Evolutionary conservation across 805 yeast genomes (phyloP), one percentile per base, ranked within the genome.

Genomic region (Ogataea thermomethanolica): DNA sequence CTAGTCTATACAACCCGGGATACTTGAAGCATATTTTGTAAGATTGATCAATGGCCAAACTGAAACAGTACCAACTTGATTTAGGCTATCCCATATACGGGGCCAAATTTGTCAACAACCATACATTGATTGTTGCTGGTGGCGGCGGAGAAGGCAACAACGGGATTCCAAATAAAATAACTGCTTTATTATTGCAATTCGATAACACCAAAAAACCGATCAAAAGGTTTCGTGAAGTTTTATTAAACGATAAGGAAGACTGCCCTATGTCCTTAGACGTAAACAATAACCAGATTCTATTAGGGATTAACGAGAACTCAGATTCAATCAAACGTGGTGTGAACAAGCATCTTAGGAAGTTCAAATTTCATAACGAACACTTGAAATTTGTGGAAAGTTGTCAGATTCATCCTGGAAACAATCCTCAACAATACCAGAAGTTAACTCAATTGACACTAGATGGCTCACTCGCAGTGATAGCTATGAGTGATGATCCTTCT

Each of bases 91-190:
- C 99, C 1, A 71, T 89, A 9, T 85, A 83, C 51, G 91, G 88
- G 2, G 81, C 91, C 38, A 76, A 77, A 45, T 89, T 87, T 58
- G 67, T 81, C 32, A 70, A 75, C 49, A 73, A 79, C 47, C 64
- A 69, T 45, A 74, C 80, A 1, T 59, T 90, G 21, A 61, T 89
- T 35, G 83, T 83, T 22, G 79, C 88, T 3, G 99, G 99, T 29
- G 99, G 99, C 32, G 97, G 97, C 23, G 98, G 97, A 20, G 95
- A 87, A 59, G 95, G 95, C 8, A 81, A 80, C 55, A 83, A 87
- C 54, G 96, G 95, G 23, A 79, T 88, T 40, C 84, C 90, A 29
- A 91, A 91, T 62, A 87, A 84, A 58, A 66, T 91, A 46, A 78
- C 89, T 4, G 82, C 83, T 2, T 59, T 84, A 29, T 63, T 74